phyloP scores from a whole-genome alignment of 176 grass and related monocot species.

The maize (Zea mays) region DNA sequence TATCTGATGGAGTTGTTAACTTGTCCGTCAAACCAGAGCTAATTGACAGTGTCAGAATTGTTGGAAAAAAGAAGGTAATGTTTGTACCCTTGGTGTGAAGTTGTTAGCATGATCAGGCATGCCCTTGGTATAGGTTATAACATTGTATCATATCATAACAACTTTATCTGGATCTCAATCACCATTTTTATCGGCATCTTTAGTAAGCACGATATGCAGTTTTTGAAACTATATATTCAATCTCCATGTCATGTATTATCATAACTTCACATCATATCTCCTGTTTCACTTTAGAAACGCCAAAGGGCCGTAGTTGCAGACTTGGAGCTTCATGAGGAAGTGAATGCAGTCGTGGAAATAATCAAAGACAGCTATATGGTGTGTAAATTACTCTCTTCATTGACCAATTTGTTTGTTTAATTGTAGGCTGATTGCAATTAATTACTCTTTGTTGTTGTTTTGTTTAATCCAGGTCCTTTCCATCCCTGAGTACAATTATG shows the following conservation, averaged over 20 bases:
- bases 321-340: conserved; percentile 76
- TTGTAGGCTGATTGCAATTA: neutral
- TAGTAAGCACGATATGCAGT: neutral
- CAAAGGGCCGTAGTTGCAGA: conserved; percentile 49
- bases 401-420: conserved; percentile 1
- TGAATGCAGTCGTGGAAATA: conserved; percentile 84
- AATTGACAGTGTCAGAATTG: conserved; percentile 47
- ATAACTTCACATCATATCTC: conserved; percentile 15
- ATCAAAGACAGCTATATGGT: conserved; percentile 82
- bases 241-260: conserved; percentile 10
- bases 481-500: conserved; percentile 73
- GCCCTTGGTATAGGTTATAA: conserved; percentile 11
- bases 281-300: conserved; percentile 71
- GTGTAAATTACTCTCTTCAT: conserved; percentile 35
- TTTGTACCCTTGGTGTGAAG: neutral
- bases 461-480: conserved; percentile 74
- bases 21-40: conserved; percentile 85
- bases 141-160: neutral
- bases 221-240: neutral
- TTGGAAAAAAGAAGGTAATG: conserved; percentile 70
- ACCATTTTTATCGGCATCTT: neutral
- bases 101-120: neutral
- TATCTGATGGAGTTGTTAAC: conserved; percentile 85
- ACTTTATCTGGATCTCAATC: neutral
- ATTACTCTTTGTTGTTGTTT: conserved; percentile 21